These are phyloP conservation scores for Trichoderma lentiforme DNA, from an alignment of 2,329 filamentous ascomycete species.

Conservation along the genomic window DNA sequence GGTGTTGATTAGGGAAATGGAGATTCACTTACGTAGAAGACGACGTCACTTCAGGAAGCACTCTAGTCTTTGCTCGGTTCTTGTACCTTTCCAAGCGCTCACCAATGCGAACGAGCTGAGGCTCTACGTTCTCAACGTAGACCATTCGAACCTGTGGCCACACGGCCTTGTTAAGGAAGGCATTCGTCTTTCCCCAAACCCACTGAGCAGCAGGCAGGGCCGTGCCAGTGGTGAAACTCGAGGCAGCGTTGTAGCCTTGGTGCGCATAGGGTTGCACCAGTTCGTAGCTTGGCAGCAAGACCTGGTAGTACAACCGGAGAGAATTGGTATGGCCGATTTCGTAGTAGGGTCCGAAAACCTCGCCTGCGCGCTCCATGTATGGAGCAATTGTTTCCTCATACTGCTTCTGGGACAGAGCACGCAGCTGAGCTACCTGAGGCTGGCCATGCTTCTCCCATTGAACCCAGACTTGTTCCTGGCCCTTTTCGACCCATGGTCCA, in stretches of 20 bases:
- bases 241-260: slow-evolving; percentile 64
- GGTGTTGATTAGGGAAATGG: too few relatives aligned
- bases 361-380: slow-evolving; percentile 62
- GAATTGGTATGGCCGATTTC: slow-evolving; percentile 60
- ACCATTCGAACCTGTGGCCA: slow-evolving; percentile 78
- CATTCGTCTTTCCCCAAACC: slow-evolving; percentile 64
- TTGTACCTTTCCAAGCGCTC: slow-evolving; percentile 79
- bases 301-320: slow-evolving; percentile 65
- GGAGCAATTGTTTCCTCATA: slow-evolving; percentile 73
- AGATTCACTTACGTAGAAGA: slow-evolving; percentile 1
- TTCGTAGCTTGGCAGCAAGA: slow-evolving; percentile 72
- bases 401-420: slow-evolving; percentile 56
- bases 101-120: slow-evolving; percentile 87
- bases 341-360: slow-evolving; percentile 68
- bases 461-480: slow-evolving; percentile 59
- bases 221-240: slow-evolving; percentile 64
- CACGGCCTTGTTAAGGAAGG: slow-evolving; percentile 71
- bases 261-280: slow-evolving; percentile 70
- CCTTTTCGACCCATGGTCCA: slow-evolving; percentile 67
- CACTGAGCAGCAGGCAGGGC: slow-evolving; percentile 70
- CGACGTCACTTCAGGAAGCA: slow-evolving; percentile 26
- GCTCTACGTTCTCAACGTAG: slow-evolving; percentile 90
- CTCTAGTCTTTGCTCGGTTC: slow-evolving; percentile 34
- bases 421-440: slow-evolving; percentile 68
- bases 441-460: slow-evolving; percentile 79